Conservation (phyloP, 2,329 filamentous ascomycete species). For the Arthrobotrys conoides region DNA sequence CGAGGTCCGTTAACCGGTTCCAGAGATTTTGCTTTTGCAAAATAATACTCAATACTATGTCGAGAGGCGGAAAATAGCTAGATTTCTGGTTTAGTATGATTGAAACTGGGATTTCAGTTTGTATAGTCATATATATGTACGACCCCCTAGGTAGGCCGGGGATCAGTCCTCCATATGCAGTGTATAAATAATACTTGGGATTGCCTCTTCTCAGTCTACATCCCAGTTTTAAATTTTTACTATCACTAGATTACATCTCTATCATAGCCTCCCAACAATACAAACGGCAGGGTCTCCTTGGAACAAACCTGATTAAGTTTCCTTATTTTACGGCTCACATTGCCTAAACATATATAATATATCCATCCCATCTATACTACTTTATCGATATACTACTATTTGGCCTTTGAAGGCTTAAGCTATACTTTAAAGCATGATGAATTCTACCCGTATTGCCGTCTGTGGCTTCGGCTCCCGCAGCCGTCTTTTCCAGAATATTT, state of each 20-base stretch:
- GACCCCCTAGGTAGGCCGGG: not conserved
- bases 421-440: not conserved
- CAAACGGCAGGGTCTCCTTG: not conserved
- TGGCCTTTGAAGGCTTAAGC: not conserved
- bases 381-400: no score
- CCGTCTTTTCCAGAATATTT: conserved; percentile 14
- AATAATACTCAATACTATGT: not conserved
- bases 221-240: not conserved
- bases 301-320: not conserved
- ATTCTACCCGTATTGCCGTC: conserved; percentile 5
- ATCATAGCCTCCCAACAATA: not conserved
- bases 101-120: no score
- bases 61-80: not conserved
- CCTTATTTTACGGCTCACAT: not conserved
- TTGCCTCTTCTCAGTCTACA: not conserved
- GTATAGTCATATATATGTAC: no score
- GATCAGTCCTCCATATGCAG: not conserved
- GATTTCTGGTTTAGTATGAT: no score
- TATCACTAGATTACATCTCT: not conserved
- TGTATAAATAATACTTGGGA: not conserved
- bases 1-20: no score
- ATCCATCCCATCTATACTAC: no score
- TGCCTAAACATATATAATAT: no score
- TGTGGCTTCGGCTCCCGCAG: conserved; percentile 22
- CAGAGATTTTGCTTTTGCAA: no score